Base-by-base conservation (phyloP, 2,329 filamentous ascomycete species). In the Hortaea sp. region DNA sequence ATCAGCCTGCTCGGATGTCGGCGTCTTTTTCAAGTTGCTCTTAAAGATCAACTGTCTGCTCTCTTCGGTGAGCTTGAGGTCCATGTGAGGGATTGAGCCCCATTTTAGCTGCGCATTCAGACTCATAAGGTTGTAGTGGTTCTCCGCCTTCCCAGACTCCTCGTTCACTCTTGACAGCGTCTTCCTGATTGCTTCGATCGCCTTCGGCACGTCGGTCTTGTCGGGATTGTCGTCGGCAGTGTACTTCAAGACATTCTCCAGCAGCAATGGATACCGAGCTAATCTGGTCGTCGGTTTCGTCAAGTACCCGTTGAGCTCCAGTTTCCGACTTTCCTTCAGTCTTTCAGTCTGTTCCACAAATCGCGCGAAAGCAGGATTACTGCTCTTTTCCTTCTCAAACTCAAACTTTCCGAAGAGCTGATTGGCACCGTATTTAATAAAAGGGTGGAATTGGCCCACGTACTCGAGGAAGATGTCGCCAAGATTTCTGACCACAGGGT, bases 281-380 rank as follows among this genome's bases (percentile, higher is more conserved):
- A 98, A 72, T 71, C 92, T 81, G 12, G 92, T 98, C 1, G 92
- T 98, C 1, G 92, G 92, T 67, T 98, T 98, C 6, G 92, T 98
- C 44, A 98, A 74, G 62, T 98, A 98, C 56, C 92, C 92, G 65
- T 98, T 98, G 49, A 98, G 73, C 66, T 98, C 92, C 41, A 98
- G 75, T 68, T 98, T 98, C 53, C 92, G 80, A 5, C 90, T 97
- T 66, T 98, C 92, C 65, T 95, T 95, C 57, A 94, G 79, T 48
- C 92, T 78, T 66, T 98, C 92, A 5, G 94, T 94, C 65, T 97
- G 89, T 54, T 98, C 92, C 28, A 97, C 92, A 57, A 97, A 95
- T 59, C 85, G 87, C 43, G 84, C 74, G 64, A 98, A 98, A 37
- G 78, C 79, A 1, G 82, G 78, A 59, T 98, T 98, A 47, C 81